These are phyloP conservation scores for Fusarium haematococcum DNA, from an alignment of 2,329 filamentous ascomycete species.

Conservation along the genomic window DNA sequence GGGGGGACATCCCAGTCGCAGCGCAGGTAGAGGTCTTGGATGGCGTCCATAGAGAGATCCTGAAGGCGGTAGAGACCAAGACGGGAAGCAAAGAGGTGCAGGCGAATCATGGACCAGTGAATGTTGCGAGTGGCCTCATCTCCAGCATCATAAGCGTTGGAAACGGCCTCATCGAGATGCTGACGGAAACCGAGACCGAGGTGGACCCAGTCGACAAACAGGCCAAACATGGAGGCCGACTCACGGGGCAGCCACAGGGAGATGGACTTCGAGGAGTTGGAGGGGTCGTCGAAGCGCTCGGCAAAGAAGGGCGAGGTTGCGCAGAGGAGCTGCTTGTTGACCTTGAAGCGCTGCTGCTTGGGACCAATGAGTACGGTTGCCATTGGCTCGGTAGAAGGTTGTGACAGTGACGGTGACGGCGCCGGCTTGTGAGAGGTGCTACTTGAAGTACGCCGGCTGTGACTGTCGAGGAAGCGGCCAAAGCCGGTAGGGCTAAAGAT, in stretches of 20 bases:
- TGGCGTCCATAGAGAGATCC: slow-evolving; percentile 67
- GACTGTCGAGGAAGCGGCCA: slow-evolving; percentile 36
- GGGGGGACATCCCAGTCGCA: slow-evolving; percentile 69
- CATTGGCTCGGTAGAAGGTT: slow-evolving; percentile 39
- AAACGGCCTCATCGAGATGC: slow-evolving; percentile 57
- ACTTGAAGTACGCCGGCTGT: slow-evolving; percentile 17
- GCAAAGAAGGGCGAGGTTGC: slow-evolving; percentile 62
- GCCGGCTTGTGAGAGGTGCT: slow-evolving; percentile 38
- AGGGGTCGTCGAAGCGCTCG: slow-evolving; percentile 55
- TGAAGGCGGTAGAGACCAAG: slow-evolving; percentile 64
- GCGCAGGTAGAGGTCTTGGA: slow-evolving; percentile 70
- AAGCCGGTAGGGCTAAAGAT: slow-evolving; percentile 40
- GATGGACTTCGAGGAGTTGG: slow-evolving; percentile 43
- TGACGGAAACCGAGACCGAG: slow-evolving; percentile 55
- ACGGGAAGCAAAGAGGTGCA: slow-evolving; percentile 68
- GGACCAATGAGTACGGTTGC: slow-evolving; percentile 57
- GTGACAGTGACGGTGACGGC: slow-evolving; percentile 38
- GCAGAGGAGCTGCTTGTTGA: slow-evolving; percentile 60
- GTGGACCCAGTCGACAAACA: slow-evolving; percentile 67
- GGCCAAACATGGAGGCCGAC: slow-evolving; percentile 63
- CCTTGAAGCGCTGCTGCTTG: slow-evolving; percentile 54
- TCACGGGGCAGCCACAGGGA: slow-evolving; percentile 59
- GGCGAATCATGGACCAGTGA: slow-evolving; percentile 67
- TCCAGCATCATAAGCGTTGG: slow-evolving; percentile 45
- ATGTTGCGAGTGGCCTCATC: slow-evolving; percentile 53